Evolutionary conservation across 352 stramenopile genomes (phyloP).

Genomic region (Globisporangium nagaii): DNA sequence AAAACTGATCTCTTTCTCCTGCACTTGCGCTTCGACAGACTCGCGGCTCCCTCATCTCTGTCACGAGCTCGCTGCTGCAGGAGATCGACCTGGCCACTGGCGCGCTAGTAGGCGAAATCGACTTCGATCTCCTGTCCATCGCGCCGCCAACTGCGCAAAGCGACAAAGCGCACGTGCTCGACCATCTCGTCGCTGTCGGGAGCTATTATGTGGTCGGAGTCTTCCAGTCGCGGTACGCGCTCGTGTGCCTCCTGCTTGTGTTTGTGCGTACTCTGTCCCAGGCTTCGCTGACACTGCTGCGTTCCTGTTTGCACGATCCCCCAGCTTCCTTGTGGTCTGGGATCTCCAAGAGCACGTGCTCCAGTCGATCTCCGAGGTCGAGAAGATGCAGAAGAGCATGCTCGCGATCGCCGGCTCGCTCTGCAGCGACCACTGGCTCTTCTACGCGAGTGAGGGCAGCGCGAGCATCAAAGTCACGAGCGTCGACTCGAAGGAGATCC

Average conservation of each 20-base stretch:
- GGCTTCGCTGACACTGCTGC: background rate
- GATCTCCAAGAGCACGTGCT: conserved; percentile 58
- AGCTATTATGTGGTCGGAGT: conserved; percentile 44
- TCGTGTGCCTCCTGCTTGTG: background rate
- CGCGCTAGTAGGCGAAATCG: conserved; percentile 45
- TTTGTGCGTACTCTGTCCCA: background rate
- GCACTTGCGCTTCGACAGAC: conserved; percentile 10
- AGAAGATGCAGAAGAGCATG: conserved; percentile 60
- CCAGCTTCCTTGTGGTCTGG: conserved; percentile 55
- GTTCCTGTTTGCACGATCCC: background rate
- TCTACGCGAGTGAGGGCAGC: conserved; percentile 70
- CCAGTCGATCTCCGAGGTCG: conserved; percentile 51
- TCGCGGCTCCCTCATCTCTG: conserved; percentile 37
- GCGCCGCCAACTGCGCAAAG: background rate
- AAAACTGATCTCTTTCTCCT: background rate
- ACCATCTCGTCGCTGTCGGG: conserved; percentile 44
- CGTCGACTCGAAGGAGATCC: conserved; percentile 37
- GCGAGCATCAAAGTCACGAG: conserved; percentile 59
- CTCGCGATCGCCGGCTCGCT: conserved; percentile 46
- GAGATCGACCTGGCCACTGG: conserved; percentile 58
- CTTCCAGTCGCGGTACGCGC: conserved; percentile 33
- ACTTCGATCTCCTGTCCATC: conserved; percentile 52
- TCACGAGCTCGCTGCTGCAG: conserved; percentile 52
- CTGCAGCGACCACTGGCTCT: conserved; percentile 54
- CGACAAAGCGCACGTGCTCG: conserved; percentile 26